Base-by-base conservation (phyloP, 129 eudicot genomes). In the Glebionis coronaria region DNA sequence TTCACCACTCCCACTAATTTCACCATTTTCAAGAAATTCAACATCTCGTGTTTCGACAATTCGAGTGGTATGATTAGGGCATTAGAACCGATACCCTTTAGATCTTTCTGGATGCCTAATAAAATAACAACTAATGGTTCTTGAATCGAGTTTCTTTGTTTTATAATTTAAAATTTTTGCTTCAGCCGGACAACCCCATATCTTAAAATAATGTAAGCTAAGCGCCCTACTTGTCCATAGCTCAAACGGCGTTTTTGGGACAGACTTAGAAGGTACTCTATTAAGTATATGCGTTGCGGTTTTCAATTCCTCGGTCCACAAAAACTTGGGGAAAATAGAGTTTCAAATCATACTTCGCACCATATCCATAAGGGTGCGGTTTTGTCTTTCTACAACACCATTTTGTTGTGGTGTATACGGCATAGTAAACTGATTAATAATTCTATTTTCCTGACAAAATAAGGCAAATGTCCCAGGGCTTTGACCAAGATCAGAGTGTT, bases 301-400 rank as follows among this genome's bases (percentile, higher is more conserved):
- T 28, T 60, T 60, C 12, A 60, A 38, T 3, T 46, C 45, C 44
- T 60, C 65, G 2, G 15, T 60, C 65, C 45, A 60, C 4, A 60
- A 28, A 44, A 13, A 13, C 12, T 27, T 2, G 13, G 45, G 4
- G 0, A 60, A 5, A 14, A 11, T 29, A 3, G 45, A 8, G 8
- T 3, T 60, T 1, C 8, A 5, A 14, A 44, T n/a, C n/a, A n/a
- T n/a, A n/a, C n/a, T n/a, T n/a, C n/a, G n/a, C n/a, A n/a, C n/a
- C n/a, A n/a, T 60, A 44, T 60, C 65, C 46, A 6, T 4, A 9
- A 60, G n/a, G 4, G 65, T 60, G 3, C 5, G 1, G 8, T 60
- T 60, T 60, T 19, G 12, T 13, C 65, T 60, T 62, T 62, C 12
- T 13, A 25, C 67, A 8, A 35, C 51, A 35, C 67, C 9, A 31